A percentile compares a stretch with the other conserved stretches of the same genome.
These are phyloP conservation scores for Mycosphaerella arachidis DNA, from an alignment of 2,329 filamentous ascomycete genomes.

Conservation along the genomic window DNA sequence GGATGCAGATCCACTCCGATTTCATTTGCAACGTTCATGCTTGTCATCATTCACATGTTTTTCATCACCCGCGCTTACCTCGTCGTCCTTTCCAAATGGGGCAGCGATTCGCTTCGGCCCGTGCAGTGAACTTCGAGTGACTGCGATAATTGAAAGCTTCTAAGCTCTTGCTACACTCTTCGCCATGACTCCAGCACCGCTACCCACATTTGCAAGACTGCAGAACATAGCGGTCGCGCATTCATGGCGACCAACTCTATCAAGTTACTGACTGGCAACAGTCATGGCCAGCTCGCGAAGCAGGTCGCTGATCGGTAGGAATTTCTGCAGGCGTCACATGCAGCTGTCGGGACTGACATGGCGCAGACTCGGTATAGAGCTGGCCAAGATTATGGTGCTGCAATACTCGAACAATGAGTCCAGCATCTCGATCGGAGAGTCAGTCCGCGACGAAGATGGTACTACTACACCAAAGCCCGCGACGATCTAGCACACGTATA, in stretches of 20 bases:
- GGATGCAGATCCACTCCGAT: background rate
- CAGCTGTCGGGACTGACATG: slow-evolving; percentile 5
- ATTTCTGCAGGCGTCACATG: slow-evolving; percentile 1
- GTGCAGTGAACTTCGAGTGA: background rate
- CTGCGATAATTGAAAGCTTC: background rate
- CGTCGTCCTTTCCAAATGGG: background rate
- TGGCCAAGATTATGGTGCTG: slow-evolving; percentile 73
- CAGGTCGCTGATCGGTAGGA: slow-evolving; percentile 62
- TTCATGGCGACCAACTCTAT: slow-evolving; percentile 68
- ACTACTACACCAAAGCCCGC: slow-evolving; percentile 24
- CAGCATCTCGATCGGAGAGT: slow-evolving; percentile 90
- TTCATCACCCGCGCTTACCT: background rate
- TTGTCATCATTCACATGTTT: background rate
- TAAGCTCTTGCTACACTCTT: slow-evolving; percentile 3
- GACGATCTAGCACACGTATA: background rate
- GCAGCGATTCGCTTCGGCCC: background rate
- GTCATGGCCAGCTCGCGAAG: slow-evolving; percentile 67
- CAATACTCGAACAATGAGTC: slow-evolving; percentile 87
- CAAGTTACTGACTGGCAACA: slow-evolving; percentile 71
- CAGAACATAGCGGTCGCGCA: slow-evolving; percentile 13
- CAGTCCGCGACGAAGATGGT: slow-evolving; percentile 93
- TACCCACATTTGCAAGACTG: slow-evolving; percentile 1
- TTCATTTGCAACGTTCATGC: background rate
- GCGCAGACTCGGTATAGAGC: slow-evolving; percentile 66
- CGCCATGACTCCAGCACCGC: slow-evolving; percentile 16